A percentile compares a stretch with the other conserved stretches of the same genome.
Evolutionary conservation across 2,329 filamentous ascomycete species (phyloP).

Genomic region (Grosmannia clavigera): DNA sequence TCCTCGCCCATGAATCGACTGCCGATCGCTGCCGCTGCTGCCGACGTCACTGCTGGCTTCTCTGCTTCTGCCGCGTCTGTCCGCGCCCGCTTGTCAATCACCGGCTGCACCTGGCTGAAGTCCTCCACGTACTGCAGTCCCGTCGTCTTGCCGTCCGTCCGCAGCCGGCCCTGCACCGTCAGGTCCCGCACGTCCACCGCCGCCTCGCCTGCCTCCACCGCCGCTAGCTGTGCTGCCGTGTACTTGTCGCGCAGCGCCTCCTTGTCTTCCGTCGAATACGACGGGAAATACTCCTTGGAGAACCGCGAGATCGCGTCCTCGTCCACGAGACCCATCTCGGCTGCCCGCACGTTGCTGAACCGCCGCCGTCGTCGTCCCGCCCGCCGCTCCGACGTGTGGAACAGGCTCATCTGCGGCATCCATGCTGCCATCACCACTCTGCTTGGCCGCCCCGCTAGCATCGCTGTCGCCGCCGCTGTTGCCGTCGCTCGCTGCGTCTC

Average conservation of each 20-base stretch:
- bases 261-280: slow-evolving; percentile 57
- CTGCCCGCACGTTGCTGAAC: slow-evolving; percentile 40
- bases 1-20: slow-evolving; percentile 48
- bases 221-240: slow-evolving; percentile 67
- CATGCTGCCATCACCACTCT: too few species aligned
- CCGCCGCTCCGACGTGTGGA: slow-evolving; percentile 39
- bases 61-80: slow-evolving; percentile 12
- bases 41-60: slow-evolving; percentile 14
- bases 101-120: slow-evolving; percentile 62
- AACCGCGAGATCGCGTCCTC: slow-evolving; percentile 32
- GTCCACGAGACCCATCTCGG: slow-evolving; percentile 36
- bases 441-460: background rate
- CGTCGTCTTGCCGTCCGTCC: slow-evolving; percentile 59
- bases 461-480: background rate
- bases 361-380: slow-evolving; percentile 32
- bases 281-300: slow-evolving; percentile 38
- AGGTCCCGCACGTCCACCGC: slow-evolving; percentile 66
- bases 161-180: slow-evolving; percentile 56
- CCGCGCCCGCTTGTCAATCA: slow-evolving; percentile 58
- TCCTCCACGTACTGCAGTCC: slow-evolving; percentile 61
- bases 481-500: background rate
- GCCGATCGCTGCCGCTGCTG: slow-evolving; percentile 22
- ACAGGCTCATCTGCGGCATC: slow-evolving; percentile 17
- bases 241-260: slow-evolving; percentile 53
- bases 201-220: slow-evolving; percentile 68